phyloP scores from a whole-genome alignment of 371 early-diverging fungal species.

The Syncephalastrum sp. region DNA sequence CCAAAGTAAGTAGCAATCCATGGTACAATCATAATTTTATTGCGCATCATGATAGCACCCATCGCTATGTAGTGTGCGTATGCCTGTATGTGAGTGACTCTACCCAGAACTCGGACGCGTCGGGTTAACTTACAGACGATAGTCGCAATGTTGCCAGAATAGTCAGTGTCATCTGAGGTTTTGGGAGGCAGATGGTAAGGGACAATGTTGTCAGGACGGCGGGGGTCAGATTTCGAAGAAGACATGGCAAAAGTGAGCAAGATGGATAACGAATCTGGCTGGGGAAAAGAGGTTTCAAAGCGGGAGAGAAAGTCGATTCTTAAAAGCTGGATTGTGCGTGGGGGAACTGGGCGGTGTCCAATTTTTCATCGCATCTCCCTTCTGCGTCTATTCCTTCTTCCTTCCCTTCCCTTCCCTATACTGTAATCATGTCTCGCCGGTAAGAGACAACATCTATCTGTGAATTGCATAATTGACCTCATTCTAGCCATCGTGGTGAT shows the following conservation, averaged over 20 bases:
- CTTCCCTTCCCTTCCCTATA: too few species aligned
- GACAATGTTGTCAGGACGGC: slow-evolving; percentile 37
- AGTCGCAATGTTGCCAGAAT: slow-evolving; percentile 33
- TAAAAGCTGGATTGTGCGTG: too few species aligned
- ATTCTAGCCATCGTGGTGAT: too few species aligned
- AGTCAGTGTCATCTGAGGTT: slow-evolving; percentile 29
- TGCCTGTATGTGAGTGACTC: not conserved
- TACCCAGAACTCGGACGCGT: not conserved
- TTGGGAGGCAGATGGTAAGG: slow-evolving; percentile 40
- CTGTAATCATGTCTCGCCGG: too few species aligned
- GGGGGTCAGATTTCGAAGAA: slow-evolving; percentile 44
- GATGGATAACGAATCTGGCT: not conserved
- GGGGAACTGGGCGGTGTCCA: too few species aligned
- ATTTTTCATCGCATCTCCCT: too few species aligned
- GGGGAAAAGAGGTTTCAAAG: not conserved
- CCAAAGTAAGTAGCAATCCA: slow-evolving; percentile 50
- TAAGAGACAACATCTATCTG: too few species aligned
- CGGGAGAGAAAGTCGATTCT: too few species aligned
- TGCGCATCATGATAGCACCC: slow-evolving; percentile 43
- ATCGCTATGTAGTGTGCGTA: slow-evolving; percentile 26
- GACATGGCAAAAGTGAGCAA: slow-evolving; percentile 20
- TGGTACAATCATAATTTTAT: slow-evolving; percentile 34
- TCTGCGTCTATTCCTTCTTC: too few species aligned
- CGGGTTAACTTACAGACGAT: slow-evolving; percentile 30
- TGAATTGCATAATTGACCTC: too few species aligned